A percentile compares a stretch with the other conserved stretches of the same genome.
Conservation (phyloP, 2,329 filamentous ascomycete species). For the Colletotrichum theobromicola region DNA sequence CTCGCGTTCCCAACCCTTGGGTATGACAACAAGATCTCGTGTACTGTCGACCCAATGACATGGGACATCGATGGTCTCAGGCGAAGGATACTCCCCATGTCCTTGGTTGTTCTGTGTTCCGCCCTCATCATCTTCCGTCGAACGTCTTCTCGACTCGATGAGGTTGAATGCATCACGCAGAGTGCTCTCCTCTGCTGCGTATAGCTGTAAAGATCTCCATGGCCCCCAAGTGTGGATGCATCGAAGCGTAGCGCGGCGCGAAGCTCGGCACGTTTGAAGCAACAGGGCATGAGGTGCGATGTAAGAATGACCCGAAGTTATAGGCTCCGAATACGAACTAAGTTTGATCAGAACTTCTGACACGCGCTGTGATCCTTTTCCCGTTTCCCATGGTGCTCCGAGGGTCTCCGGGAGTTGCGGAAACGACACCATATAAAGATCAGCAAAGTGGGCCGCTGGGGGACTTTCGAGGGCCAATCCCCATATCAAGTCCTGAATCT, state of each 20-base stretch:
- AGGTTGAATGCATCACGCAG: not conserved
- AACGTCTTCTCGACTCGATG: not conserved
- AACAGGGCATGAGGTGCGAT: not conserved
- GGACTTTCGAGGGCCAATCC: not conserved
- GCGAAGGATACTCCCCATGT: not conserved
- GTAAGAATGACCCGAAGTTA: not conserved
- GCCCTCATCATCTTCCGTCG: fast-evolving
- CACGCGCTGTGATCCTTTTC: no score
- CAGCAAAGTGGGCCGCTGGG: not conserved
- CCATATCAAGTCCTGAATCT: not conserved
- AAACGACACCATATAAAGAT: not conserved
- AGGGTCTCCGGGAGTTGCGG: fast-evolving
- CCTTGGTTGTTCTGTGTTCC: no score
- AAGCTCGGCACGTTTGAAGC: not conserved
- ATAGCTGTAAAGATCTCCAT: not conserved
- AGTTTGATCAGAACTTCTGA: not conserved
- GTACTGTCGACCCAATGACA: not conserved
- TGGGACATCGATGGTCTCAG: not conserved
- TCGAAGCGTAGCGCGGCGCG: not conserved
- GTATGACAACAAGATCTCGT: not conserved
- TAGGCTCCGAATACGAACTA: not conserved
- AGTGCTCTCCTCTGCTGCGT: not conserved
- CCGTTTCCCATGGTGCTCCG: not conserved
- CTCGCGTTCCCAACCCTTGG: not conserved
- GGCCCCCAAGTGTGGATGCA: not conserved